Base-by-base conservation (phyloP, 2,329 filamentous ascomycete species). In the Rhexocercosporidium sp. region DNA sequence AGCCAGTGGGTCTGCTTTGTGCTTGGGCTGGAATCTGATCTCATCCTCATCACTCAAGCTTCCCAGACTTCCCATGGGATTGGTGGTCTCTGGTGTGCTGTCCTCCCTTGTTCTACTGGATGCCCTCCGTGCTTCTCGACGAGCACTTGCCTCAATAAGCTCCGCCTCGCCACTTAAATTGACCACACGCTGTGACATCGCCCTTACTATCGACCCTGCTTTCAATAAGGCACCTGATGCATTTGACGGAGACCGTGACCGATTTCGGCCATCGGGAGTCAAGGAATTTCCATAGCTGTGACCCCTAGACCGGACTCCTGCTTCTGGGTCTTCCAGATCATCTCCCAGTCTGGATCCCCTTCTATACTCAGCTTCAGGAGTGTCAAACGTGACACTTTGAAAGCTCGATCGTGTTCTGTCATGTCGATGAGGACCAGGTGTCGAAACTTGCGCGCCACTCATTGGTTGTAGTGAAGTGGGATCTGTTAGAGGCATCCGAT, bases 161-260 rank as follows among this genome's bases (percentile, higher is more conserved):
- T 97, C 93, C 4, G 90, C 91, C 75, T 98, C 96, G 77, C 97
- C 97, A 80, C 94, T 97, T 74, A 99, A 87, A 76, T 98, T 98
- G 76, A 99, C 96, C 65, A 99, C 94, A 82, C 96, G 93, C 81
- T 97, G 94, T 37, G 96, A 98, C 89, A 99, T 97, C 69, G 88
- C 88, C 71, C 91, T 87, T 79, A 94, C 88, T 73, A 94, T 92
- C 9, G 91, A 92, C 53, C 91, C 88, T 68, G 92, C 91, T 72
- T 88, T 85, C 27, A 85, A 87, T 62, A 94, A 78, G 20, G 91
- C 90, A 29, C 86, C 86, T 12, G 87, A 85, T 9, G 86, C 84
- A 20, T 89, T 90, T 1, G 90, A 88, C 46, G 90, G 82, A 51
- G 90, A 91, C 53, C 85, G 82, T 62, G 84, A 82, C 62, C 77